phyloP scores from a whole-genome alignment of 768 basidiomycete genomes.

The Boletus edulis region DNA sequence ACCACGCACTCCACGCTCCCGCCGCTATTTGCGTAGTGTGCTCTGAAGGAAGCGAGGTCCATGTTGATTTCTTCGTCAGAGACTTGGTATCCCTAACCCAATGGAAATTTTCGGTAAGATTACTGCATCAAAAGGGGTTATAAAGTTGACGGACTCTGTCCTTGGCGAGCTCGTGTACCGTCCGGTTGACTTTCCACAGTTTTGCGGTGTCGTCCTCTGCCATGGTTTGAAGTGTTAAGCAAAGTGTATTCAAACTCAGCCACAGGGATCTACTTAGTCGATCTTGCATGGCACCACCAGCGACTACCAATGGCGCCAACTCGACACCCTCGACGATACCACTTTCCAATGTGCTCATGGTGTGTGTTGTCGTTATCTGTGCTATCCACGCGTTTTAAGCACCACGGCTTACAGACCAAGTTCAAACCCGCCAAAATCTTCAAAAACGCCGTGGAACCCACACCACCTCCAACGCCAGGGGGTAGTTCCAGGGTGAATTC shows the following conservation, averaged over 20 bases:
- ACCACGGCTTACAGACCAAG: constrained; percentile 46
- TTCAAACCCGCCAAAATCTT: constrained; percentile 90
- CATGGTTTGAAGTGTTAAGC: constrained; percentile 42
- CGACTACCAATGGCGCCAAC: constrained; percentile 33
- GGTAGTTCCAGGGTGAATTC: constrained; percentile 32
- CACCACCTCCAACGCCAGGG: constrained; percentile 46
- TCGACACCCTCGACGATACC: constrained; percentile 35
- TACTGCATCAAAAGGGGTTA: constrained; percentile 2
- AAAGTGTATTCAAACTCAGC: constrained; percentile 60
- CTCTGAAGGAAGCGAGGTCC: constrained; percentile 76
- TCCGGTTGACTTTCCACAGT: constrained; percentile 94
- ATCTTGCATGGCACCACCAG: constrained; percentile 41
- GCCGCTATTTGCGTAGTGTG: constrained; percentile 64
- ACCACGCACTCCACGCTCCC: constrained; percentile 82
- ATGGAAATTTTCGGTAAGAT: constrained; percentile 18
- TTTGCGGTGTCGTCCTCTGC: constrained; percentile 81
- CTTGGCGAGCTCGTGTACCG: constrained; percentile 93
- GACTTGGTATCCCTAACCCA: constrained; percentile 81
- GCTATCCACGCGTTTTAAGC: not conserved
- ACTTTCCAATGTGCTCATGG: constrained; percentile 53
- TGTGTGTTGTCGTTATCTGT: constrained; percentile 21
- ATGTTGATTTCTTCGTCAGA: constrained; percentile 93
- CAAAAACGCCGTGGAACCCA: constrained; percentile 69
- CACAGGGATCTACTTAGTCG: constrained; percentile 4
- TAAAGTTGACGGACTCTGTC: constrained; percentile 66